A percentile compares a stretch with the other conserved stretches of the same genome.
Evolutionary conservation across 106 monocot genomes (phyloP).

Genomic region (Phalaenopsis aphrodite): DNA sequence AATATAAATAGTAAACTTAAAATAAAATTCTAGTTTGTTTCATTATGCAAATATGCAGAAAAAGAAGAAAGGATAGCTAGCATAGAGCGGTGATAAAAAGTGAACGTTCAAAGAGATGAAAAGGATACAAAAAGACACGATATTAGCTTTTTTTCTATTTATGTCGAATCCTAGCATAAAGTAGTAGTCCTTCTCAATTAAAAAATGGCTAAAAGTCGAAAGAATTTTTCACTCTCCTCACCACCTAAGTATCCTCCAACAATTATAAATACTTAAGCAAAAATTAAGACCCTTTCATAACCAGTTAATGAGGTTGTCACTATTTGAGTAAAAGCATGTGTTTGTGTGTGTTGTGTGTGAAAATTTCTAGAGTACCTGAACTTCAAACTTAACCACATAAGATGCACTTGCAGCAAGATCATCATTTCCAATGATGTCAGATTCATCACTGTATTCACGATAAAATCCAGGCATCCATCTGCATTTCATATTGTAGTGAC

Average conservation of each 20-base stretch:
- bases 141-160: background rate
- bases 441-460: conserved; percentile 48
- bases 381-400: conserved; percentile 83
- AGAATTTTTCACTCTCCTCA: background rate
- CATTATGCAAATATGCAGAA: background rate
- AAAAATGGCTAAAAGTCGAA: background rate
- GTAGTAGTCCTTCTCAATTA: background rate
- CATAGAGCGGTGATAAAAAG: background rate
- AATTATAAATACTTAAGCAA: background rate
- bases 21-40: background rate
- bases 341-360: background rate
- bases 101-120: background rate
- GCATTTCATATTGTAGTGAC: conserved; percentile 92
- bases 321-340: background rate
- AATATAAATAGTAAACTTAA: too few species aligned
- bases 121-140: background rate
- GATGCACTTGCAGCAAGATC: conserved; percentile 17
- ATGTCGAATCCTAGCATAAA: background rate
- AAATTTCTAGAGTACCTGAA: conserved; percentile 54
- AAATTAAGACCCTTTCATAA: background rate
- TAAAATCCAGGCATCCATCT: conserved; percentile 44
- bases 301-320: background rate
- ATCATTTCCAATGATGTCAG: conserved; percentile 52
- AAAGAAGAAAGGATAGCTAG: background rate
- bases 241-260: background rate